phyloP scores from a whole-genome alignment of 257 asterid species.

The Solanum ossicruentum region DNA sequence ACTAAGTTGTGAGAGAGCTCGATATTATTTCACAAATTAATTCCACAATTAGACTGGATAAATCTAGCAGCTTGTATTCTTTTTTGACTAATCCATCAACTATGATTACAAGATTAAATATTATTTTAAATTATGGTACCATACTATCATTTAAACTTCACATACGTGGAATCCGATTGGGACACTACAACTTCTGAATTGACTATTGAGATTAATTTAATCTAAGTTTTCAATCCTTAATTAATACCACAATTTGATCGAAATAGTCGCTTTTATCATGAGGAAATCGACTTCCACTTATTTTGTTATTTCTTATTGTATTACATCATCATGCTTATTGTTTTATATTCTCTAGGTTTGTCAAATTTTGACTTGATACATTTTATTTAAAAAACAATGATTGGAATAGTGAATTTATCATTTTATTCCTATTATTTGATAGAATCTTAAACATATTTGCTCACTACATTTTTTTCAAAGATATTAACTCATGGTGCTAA shows the following conservation, averaged over 20 bases:
- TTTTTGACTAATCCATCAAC: neutral
- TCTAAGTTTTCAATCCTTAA: neutral
- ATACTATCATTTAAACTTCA: neutral
- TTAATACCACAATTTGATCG: neutral
- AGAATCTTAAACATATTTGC: no score
- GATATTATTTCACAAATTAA: neutral
- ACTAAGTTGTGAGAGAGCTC: no score
- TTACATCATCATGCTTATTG: neutral
- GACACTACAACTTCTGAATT: neutral
- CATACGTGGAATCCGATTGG: neutral
- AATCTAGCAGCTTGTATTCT: neutral
- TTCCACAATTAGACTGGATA: neutral
- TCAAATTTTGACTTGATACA: no score
- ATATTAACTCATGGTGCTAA: no score
- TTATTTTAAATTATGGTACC: no score
- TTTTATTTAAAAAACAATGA: no score
- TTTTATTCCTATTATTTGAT: no score
- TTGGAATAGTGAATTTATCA: no score
- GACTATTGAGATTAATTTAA: neutral
- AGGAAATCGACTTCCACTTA: neutral
- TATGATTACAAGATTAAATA: no score
- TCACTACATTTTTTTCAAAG: no score
- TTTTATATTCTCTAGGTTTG: neutral
- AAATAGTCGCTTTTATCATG: neutral
- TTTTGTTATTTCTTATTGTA: neutral